Percentiles rank a stretch among this genome's conserved stretches.
phyloP scores from a whole-genome alignment of 2,329 filamentous ascomycete species.

The Aspergillus sp. region DNA sequence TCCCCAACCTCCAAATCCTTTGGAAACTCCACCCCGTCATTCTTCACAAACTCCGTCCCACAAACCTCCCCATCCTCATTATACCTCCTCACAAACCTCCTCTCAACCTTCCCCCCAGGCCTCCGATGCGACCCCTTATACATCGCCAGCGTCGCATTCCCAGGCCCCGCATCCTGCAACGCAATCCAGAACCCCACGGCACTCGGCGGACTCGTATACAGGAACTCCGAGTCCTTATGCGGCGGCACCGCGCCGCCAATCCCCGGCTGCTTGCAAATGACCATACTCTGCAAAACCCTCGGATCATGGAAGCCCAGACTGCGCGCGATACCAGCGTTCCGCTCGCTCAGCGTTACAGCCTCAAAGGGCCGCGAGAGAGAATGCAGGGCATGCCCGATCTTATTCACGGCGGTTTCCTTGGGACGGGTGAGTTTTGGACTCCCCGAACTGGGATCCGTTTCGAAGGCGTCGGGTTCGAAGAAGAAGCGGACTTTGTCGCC shows the following conservation, averaged over 20 bases:
- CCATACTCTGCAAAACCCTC: conserved; percentile 84
- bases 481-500: conserved; percentile 95
- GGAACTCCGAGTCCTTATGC: conserved; percentile 88
- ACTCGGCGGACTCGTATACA: conserved; percentile 85
- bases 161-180: conserved; percentile 80
- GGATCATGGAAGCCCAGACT: conserved; percentile 75
- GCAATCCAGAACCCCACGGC: conserved; percentile 98
- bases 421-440: conserved; percentile 69
- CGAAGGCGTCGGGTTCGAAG: conserved; percentile 92
- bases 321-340: conserved; percentile 64
- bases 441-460: conserved; percentile 29
- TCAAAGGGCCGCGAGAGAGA: conserved; percentile 66
- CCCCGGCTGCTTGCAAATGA: conserved; percentile 97
- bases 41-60: conserved; percentile 69
- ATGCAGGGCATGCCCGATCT: conserved; percentile 79
- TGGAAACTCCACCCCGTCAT: conserved; percentile 66
- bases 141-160: conserved; percentile 89
- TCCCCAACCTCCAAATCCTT: conserved; percentile 47
- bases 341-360: conserved; percentile 43
- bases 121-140: conserved; percentile 70
- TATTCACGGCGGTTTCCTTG: conserved; percentile 84
- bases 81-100: conserved; percentile 68
- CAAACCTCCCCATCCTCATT: conserved; percentile 27
- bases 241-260: conserved; percentile 88
- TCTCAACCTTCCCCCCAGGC: conserved; percentile 63